Evolutionary conservation across 2,329 filamentous ascomycete genomes (phyloP).

Genomic region (Epichloe sp.): DNA sequence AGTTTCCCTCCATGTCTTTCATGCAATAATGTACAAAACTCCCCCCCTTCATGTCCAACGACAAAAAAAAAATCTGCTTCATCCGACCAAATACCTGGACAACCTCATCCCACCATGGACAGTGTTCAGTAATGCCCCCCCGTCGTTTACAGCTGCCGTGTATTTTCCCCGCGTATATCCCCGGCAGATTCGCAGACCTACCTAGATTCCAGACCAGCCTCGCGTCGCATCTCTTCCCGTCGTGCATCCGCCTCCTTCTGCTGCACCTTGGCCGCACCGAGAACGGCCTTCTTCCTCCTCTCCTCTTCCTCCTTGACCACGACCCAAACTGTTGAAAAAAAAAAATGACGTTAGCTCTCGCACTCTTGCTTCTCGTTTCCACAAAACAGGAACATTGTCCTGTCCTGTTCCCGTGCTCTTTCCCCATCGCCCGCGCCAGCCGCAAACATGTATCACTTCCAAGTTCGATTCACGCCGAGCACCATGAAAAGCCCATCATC

Average conservation of each 20-base stretch:
- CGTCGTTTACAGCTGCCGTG: too few species aligned
- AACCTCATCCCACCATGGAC: not conserved
- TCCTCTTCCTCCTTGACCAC: slow-evolving; percentile 37
- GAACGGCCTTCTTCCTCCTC: slow-evolving; percentile 24
- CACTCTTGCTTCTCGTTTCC: not conserved
- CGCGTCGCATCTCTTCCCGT: slow-evolving; percentile 35
- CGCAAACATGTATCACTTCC: too few species aligned
- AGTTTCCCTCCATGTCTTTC: not conserved
- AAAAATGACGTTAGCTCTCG: not conserved
- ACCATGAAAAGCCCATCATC: not conserved
- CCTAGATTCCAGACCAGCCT: slow-evolving; percentile 30
- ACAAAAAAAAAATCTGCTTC: not conserved
- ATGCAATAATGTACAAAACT: not conserved
- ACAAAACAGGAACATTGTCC: too few species aligned
- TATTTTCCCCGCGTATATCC: not conserved
- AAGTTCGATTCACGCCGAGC: too few species aligned
- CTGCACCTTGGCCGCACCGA: slow-evolving; percentile 22
- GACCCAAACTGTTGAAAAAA: slow-evolving; percentile 29
- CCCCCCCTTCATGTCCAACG: too few species aligned
- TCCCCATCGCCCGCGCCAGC: too few species aligned
- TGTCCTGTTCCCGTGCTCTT: too few species aligned
- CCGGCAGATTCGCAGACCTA: slow-evolving; percentile 5
- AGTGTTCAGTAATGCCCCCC: too few species aligned
- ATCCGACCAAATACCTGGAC: not conserved
- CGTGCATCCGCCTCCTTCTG: slow-evolving; percentile 29